A percentile compares a stretch with the other conserved stretches of the same genome.
phyloP scores from a whole-genome alignment of 2,329 filamentous ascomycete species.

The Madurella mycetomatis region DNA sequence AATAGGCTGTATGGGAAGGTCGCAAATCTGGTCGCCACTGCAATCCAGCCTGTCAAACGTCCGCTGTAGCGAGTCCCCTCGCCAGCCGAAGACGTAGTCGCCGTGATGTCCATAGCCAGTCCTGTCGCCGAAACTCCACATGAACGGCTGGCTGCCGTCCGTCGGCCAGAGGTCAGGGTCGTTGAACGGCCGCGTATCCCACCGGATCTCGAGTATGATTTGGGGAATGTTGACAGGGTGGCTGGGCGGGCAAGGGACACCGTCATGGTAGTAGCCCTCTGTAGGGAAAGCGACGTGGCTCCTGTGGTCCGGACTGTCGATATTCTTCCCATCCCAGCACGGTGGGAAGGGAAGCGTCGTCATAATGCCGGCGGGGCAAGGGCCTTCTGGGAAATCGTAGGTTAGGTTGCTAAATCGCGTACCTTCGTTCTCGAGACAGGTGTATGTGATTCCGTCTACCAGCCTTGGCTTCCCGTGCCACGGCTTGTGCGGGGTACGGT shows the following conservation, averaged over 20 bases:
- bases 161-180: not conserved
- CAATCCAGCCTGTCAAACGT: not conserved
- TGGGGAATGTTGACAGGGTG: constrained; percentile 14
- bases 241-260: constrained; percentile 13
- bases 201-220: constrained; percentile 4
- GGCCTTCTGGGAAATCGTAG: constrained; percentile 33
- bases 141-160: constrained; percentile 10
- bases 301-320: constrained; percentile 50
- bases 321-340: constrained; percentile 58
- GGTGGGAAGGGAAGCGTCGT: constrained; percentile 37
- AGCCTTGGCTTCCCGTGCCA: constrained; percentile 24
- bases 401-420: constrained; percentile 38
- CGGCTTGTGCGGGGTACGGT: constrained; percentile 21
- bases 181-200: constrained; percentile 9
- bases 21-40: not conserved
- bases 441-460: constrained; percentile 36
- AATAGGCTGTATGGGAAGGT: not conserved
- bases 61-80: constrained; percentile 3
- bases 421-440: constrained; percentile 36
- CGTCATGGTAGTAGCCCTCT: constrained; percentile 29
- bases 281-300: constrained; percentile 36
- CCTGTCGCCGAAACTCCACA: constrained; percentile 14
- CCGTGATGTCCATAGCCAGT: constrained; percentile 8
- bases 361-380: constrained; percentile 38
- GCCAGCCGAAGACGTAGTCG: constrained; percentile 12